Evolutionary conservation across 2,329 filamentous ascomycete genomes (phyloP).

Genomic region (Pyricularia grisea): DNA sequence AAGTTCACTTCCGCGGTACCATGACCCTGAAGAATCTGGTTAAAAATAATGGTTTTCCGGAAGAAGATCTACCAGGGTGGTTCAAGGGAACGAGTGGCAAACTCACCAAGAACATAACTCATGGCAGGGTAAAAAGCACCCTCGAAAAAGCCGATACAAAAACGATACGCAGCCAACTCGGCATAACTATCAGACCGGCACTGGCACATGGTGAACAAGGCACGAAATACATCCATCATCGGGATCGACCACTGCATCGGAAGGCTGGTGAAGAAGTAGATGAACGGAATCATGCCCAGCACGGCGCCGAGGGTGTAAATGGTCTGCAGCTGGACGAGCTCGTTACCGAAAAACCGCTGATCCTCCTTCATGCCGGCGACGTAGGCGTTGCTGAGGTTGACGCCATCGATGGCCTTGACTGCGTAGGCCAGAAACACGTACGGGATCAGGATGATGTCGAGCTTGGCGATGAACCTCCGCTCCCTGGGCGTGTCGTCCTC

Average conservation of each 20-base stretch:
- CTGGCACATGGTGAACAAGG: slow-evolving; percentile 42
- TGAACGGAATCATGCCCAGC: slow-evolving; percentile 39
- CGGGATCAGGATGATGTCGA: slow-evolving; percentile 45
- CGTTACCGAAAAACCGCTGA: slow-evolving; percentile 8
- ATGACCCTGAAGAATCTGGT: slow-evolving; percentile 15
- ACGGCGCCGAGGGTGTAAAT: slow-evolving; percentile 42
- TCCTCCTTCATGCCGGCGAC: slow-evolving; percentile 12
- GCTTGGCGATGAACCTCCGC: slow-evolving; percentile 40
- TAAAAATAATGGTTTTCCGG: no score
- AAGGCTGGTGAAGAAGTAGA: slow-evolving; percentile 25
- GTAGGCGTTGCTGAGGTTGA: slow-evolving; percentile 39
- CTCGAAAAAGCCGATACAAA: slow-evolving; percentile 15
- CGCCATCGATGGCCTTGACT: slow-evolving; percentile 46
- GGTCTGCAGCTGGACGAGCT: slow-evolving; percentile 39
- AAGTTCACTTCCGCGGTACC: slow-evolving; percentile 39
- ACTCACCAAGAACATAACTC: slow-evolving; percentile 14
- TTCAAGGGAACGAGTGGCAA: no score
- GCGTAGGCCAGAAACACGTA: slow-evolving; percentile 47
- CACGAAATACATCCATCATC: slow-evolving; percentile 42
- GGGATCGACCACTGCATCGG: slow-evolving; percentile 42
- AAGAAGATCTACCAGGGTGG: no score
- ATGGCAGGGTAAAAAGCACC: not conserved
- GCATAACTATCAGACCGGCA: slow-evolving; percentile 35
- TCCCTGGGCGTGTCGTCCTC: slow-evolving; percentile 39
- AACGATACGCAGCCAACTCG: slow-evolving; percentile 42